Evolutionary conservation across 495 filamentous ascomycete species (phyloP).

Genomic region (Hypoxylon trugodes): DNA sequence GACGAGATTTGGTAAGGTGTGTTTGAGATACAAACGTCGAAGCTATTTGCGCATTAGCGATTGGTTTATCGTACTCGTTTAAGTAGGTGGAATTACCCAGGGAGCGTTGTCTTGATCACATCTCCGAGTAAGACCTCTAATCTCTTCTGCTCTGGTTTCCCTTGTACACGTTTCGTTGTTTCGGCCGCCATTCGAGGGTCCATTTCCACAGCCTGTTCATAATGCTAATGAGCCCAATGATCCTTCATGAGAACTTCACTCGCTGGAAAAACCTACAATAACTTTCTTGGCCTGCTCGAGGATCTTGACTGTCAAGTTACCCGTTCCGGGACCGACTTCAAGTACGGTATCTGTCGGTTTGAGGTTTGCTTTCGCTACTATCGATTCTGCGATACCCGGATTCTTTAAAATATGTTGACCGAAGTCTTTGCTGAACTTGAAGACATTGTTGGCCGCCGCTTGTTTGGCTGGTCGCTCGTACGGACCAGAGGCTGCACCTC

Average conservation of each 20-base stretch:
- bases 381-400: constrained; percentile 88
- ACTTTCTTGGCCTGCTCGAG: constrained; percentile 86
- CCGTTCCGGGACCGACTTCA: constrained; percentile 70
- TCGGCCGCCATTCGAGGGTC: constrained; percentile 98
- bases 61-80: background rate
- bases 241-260: too few relatives aligned
- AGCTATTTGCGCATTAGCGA: constrained; percentile 34
- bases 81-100: background rate
- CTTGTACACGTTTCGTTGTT: constrained; percentile 92
- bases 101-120: constrained; percentile 75
- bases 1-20: constrained; percentile 95
- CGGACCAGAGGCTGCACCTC: constrained; percentile 59
- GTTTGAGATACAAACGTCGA: constrained; percentile 72
- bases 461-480: constrained; percentile 61
- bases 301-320: constrained; percentile 88
- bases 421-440: constrained; percentile 67
- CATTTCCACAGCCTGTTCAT: constrained; percentile 71
- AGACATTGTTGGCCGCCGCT: constrained; percentile 74
- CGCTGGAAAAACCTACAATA: constrained; percentile 61
- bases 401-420: constrained; percentile 97
- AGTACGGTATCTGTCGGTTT: constrained; percentile 83
- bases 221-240: constrained; percentile 6
- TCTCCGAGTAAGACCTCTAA: constrained; percentile 89
- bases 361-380: constrained; percentile 79
- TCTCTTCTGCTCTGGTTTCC: constrained; percentile 78